Percentiles rank a stretch among this genome's conserved stretches.
phyloP scores from a whole-genome alignment of 163 green algal genomes.

The Botryococcus braunii region DNA sequence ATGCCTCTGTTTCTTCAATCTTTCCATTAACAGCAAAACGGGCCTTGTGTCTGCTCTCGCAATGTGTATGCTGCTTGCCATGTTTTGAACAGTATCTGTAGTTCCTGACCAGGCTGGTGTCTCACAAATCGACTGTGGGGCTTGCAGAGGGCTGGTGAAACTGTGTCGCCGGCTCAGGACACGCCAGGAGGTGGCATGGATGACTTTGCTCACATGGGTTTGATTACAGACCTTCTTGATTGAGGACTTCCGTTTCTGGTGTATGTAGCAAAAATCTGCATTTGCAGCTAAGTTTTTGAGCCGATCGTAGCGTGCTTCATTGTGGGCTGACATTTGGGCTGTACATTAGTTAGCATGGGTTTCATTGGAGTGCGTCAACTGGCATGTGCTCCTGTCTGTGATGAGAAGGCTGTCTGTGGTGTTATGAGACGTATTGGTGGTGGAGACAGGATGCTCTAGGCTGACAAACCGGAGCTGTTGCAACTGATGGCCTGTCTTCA shows the following conservation, averaged over 20 bases:
- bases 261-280: background rate
- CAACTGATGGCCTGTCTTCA: too few species aligned
- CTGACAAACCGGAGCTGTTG: too few species aligned
- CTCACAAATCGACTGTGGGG: slow-evolving; percentile 8
- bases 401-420: background rate
- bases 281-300: background rate
- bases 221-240: slow-evolving; percentile 92
- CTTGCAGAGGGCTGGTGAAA: slow-evolving; percentile 7
- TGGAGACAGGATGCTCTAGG: too few species aligned
- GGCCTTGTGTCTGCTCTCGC: background rate
- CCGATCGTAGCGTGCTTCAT: background rate
- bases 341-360: slow-evolving; percentile 1
- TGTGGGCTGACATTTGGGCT: background rate
- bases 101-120: background rate
- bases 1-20: too few species aligned
- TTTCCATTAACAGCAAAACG: background rate
- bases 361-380: background rate
- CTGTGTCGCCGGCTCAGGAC: slow-evolving; percentile 35
- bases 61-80: background rate
- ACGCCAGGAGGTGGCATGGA: slow-evolving; percentile 69
- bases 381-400: too few species aligned
- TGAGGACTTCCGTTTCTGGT: slow-evolving; percentile 17
- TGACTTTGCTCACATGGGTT: slow-evolving; percentile 88
- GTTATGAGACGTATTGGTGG: too few species aligned
- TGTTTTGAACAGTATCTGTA: background rate